Conservation (phyloP, 2,329 filamentous ascomycete species). For the Botrytis pseudocinerea region DNA sequence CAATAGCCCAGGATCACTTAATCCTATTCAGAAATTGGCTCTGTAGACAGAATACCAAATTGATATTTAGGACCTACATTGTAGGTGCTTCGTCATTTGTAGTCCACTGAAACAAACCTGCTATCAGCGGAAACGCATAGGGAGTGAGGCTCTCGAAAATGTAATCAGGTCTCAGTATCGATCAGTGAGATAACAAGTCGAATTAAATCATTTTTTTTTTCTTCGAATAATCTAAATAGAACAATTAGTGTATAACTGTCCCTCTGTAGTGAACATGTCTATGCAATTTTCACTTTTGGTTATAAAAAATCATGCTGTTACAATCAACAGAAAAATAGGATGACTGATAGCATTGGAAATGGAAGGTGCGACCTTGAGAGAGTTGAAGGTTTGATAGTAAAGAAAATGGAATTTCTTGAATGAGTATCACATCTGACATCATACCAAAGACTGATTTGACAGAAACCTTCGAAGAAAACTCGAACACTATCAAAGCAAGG, state of each 20-base stretch:
- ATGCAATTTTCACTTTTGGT: not conserved
- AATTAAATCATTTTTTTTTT: not conserved
- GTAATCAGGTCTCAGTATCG: not conserved
- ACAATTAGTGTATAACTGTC: not conserved
- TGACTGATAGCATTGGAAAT: fast-evolving
- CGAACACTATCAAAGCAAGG: not conserved
- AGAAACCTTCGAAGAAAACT: not conserved
- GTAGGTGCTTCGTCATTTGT: not conserved
- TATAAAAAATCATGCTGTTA: not conserved
- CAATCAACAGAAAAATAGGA: not conserved
- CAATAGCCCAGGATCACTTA: not conserved
- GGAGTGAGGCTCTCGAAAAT: not conserved
- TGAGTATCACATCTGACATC: not conserved
- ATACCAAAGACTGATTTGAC: not conserved
- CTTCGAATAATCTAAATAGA: not conserved
- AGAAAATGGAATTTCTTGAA: not conserved
- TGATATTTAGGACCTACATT: not conserved
- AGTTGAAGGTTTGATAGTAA: not conserved
- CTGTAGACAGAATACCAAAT: not conserved
- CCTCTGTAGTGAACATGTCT: not conserved
- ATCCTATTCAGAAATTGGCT: not conserved
- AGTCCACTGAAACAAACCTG: not conserved
- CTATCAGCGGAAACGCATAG: not conserved
- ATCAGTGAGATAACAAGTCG: not conserved
- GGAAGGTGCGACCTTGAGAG: not conserved